phyloP scores from a whole-genome alignment of 2,329 filamentous ascomycete species.

The Monosporascus sp. region DNA sequence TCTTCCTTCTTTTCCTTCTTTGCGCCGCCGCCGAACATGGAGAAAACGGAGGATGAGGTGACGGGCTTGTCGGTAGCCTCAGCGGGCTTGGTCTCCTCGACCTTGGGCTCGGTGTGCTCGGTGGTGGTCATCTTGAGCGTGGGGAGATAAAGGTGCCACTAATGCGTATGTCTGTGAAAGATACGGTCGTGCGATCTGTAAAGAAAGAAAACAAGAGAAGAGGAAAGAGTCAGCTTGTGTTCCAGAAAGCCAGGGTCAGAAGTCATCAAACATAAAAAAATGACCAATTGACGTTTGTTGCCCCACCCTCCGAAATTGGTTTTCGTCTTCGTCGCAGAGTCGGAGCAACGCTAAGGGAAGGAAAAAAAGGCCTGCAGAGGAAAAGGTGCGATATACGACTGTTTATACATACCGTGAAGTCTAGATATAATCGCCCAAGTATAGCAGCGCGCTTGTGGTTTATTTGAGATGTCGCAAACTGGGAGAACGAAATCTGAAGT shows the following conservation, averaged over 20 bases:
- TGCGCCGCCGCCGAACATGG: constrained; percentile 96
- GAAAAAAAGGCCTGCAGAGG: neutral
- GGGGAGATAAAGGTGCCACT: constrained; percentile 1
- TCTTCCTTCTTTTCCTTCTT: constrained; percentile 95
- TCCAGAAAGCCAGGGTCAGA: neutral
- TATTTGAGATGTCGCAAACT: no score
- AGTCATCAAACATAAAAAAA: neutral
- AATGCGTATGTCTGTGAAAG: neutral
- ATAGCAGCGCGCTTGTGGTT: neutral
- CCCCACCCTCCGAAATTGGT: neutral
- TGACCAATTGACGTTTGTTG: neutral
- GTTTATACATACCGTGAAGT: neutral
- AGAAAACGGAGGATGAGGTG: constrained; percentile 71
- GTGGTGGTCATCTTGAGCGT: constrained; percentile 40
- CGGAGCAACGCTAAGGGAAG: neutral
- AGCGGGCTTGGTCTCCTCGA: constrained; percentile 42
- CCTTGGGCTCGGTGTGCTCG: constrained; percentile 50
- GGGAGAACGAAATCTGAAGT: neutral
- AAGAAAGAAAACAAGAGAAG: neutral
- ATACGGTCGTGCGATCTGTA: neutral
- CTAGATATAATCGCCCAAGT: neutral
- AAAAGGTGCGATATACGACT: no score
- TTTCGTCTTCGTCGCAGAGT: neutral
- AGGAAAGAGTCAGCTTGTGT: neutral
- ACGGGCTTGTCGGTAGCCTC: constrained; percentile 35